Base-by-base conservation (phyloP, 345 rosid genomes). In the Populus simonii region DNA sequence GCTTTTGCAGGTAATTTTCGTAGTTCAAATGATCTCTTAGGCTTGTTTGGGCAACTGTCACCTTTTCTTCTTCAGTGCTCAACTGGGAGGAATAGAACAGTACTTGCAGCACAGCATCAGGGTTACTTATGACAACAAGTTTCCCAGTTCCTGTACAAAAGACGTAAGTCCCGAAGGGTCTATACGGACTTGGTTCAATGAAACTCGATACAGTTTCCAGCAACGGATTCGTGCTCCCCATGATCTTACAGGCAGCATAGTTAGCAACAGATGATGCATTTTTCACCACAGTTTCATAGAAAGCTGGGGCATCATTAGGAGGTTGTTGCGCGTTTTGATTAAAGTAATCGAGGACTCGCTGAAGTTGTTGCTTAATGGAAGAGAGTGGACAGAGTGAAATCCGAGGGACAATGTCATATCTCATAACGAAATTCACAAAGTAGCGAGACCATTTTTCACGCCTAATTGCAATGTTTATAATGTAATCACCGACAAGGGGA, bases 81-180 rank as follows among this genome's bases (percentile, higher is more conserved):
- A 83, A 75, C 87, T 92, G 97, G 72, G 76, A 84, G 71, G 96
- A 80, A 80, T 91, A 90, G 78, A 89, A 91, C 83, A 95, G 77
- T 3, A 92, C 69, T 77, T 95, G 98, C 72, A 93, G 88, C 80
- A 91, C 76, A 38, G 94, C 93, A 74, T 91, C 96, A 4, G 97
- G 84, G 83, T 95, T 93, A 80, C 67, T 86, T 80, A 88, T 74
- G 2, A 83, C 80, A 22, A 93, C 79, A 87, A 85, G 79, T 71
- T 84, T 85, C 31, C 78, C 81, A 38, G 82, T 74, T 70, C 84
- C 90, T 6, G 89, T 53, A 82, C 83, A 86, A 82, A 95, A 90
- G 68, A 95, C 82, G 66, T 83, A 92, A 18, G 88, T 93, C 39
- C 99, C 98, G 29, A 83, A 84, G 1, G 99, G 99, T 66, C 89